Conservation (phyloP, 768 basidiomycete genomes). For the Podaxis mareebaensis region DNA sequence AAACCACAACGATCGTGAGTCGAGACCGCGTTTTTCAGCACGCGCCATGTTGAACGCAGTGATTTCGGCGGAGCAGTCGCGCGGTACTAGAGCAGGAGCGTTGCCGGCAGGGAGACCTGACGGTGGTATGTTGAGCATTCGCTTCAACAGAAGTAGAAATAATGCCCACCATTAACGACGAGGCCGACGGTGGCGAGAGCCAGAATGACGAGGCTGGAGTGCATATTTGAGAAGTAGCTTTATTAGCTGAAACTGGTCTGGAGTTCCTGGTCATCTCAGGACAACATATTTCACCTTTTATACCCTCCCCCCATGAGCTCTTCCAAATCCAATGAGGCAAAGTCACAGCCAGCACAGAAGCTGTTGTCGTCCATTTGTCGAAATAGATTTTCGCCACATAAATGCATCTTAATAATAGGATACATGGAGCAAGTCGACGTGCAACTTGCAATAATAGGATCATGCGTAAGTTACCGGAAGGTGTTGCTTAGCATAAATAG, state of each 20-base stretch:
- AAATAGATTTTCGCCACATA: not conserved
- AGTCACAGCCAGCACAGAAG: constrained; percentile 4
- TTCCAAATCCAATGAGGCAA: constrained; percentile 11
- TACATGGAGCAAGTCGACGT: not conserved
- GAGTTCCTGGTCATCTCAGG: not conserved
- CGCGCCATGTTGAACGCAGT: constrained; percentile 17
- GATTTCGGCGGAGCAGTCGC: constrained; percentile 27
- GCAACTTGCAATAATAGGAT: not conserved
- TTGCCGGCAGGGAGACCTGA: constrained; percentile 8
- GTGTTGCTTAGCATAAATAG: not conserved
- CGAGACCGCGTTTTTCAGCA: constrained; percentile 22
- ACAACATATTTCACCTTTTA: not conserved
- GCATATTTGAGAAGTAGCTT: not conserved
- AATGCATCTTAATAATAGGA: constrained; percentile 1
- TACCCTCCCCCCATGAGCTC: not conserved
- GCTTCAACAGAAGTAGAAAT: no score
- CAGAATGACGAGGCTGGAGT: constrained; percentile 7
- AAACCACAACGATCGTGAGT: constrained; percentile 21
- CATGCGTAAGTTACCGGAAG: not conserved
- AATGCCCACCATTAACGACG: constrained; percentile 8
- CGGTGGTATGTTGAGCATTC: not conserved
- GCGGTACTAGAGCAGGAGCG: constrained; percentile 11
- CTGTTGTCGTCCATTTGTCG: not conserved
- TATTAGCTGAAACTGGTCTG: not conserved
- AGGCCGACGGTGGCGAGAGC: not conserved